Evolutionary conservation across 163 green algal species (phyloP).

Genomic region (Trebouxiophyceae sp.): DNA sequence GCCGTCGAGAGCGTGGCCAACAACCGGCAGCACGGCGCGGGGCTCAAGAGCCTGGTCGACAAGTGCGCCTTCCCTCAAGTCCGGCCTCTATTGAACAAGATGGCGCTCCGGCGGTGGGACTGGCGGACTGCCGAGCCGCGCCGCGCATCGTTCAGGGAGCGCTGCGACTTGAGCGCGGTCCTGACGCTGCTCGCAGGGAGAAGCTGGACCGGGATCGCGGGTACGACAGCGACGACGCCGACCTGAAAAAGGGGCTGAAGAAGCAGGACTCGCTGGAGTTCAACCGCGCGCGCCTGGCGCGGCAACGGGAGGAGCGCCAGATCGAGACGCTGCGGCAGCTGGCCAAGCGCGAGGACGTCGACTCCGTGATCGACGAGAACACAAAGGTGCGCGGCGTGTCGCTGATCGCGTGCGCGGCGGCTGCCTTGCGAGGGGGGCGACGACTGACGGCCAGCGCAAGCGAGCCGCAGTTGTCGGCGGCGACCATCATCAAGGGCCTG

Average conservation of each 20-base stretch:
- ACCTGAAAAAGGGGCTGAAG: neutral
- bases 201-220: neutral
- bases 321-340: constrained; percentile 1
- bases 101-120: too few species aligned
- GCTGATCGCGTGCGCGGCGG: neutral
- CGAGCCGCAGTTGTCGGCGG: neutral
- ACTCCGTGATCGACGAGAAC: neutral
- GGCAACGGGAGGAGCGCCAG: constrained; percentile 2
- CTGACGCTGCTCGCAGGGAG: neutral
- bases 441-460: neutral
- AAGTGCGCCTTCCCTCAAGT: too few species aligned
- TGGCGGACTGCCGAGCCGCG: too few species aligned
- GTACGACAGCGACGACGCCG: neutral
- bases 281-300: constrained; percentile 7
- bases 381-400: neutral
- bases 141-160: too few species aligned
- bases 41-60: neutral
- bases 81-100: too few species aligned
- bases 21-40: neutral
- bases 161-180: too few species aligned
- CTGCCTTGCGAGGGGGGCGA: neutral
- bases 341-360: neutral
- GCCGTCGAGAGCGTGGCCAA: neutral
- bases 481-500: constrained; percentile 7
- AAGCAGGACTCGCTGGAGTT: constrained; percentile 13